Conservation (phyloP, 768 basidiomycete genomes). For the Phaeolepiota aurea region DNA sequence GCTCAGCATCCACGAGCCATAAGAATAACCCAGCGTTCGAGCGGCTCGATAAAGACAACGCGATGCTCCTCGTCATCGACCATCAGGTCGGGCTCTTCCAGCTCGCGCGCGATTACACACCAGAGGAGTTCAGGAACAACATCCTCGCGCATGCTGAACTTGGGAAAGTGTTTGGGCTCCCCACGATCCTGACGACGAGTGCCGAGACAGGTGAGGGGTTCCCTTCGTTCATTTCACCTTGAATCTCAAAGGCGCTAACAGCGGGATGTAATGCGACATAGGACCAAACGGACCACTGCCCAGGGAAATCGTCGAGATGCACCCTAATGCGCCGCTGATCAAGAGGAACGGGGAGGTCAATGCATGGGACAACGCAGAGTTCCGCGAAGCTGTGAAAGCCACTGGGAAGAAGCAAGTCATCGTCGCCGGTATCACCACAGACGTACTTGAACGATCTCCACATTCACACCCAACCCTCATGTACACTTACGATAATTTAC, state of each 20-base stretch:
- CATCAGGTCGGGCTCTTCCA: slow-evolving; percentile 41
- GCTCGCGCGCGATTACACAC: slow-evolving; percentile 30
- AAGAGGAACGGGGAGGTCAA: slow-evolving; percentile 41
- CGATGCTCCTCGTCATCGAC: slow-evolving; percentile 36
- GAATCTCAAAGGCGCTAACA: too few relatives aligned
- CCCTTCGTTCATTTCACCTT: too few relatives aligned
- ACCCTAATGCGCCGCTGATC: slow-evolving; percentile 34
- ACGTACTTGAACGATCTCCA: slow-evolving; percentile 30
- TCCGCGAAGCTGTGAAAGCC: slow-evolving; percentile 35
- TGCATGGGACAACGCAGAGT: slow-evolving; percentile 43
- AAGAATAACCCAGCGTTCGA: too few relatives aligned
- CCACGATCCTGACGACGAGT: slow-evolving; percentile 36
- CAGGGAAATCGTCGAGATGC: slow-evolving; percentile 33
- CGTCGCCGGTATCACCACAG: slow-evolving; percentile 40
- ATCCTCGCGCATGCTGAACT: slow-evolving; percentile 39
- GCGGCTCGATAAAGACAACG: slow-evolving; percentile 36
- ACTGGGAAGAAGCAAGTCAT: slow-evolving; percentile 44
- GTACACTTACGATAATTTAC: background rate
- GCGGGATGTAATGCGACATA: slow-evolving; percentile 8
- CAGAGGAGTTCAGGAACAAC: slow-evolving; percentile 32
- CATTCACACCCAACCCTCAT: background rate
- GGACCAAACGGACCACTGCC: slow-evolving; percentile 43
- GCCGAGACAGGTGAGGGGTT: slow-evolving; percentile 29
- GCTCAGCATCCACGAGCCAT: too few relatives aligned
- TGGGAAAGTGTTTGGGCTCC: slow-evolving; percentile 35